A percentile compares a stretch with the other conserved stretches of the same genome.
These are phyloP conservation scores for Barbatosphaeria neglecta DNA, from an alignment of 495 filamentous ascomycete genomes.

Conservation along the genomic window DNA sequence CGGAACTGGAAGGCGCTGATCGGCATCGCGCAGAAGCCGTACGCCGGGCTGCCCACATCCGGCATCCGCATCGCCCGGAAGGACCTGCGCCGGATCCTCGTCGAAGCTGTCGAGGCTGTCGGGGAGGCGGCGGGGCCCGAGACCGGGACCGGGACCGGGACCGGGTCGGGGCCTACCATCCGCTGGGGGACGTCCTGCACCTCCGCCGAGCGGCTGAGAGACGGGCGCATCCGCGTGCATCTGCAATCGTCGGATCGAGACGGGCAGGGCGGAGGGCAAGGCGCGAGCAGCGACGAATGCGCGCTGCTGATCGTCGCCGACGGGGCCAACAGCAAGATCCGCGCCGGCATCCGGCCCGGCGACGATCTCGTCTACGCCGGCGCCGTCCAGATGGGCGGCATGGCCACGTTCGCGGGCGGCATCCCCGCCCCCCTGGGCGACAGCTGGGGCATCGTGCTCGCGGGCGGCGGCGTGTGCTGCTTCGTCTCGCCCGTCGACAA, in stretches of 20 bases:
- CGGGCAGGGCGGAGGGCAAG: neutral
- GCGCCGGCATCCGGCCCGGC: slow-evolving; percentile 18
- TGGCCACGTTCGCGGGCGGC: slow-evolving; percentile 10
- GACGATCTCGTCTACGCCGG: slow-evolving; percentile 22
- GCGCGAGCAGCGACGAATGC: slow-evolving; percentile 13
- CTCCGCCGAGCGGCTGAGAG: slow-evolving; percentile 2
- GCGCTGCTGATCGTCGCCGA: slow-evolving; percentile 27
- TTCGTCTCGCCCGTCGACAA: slow-evolving; percentile 24
- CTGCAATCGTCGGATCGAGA: too few relatives aligned
- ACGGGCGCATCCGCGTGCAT: slow-evolving; percentile 10
- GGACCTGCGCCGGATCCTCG: slow-evolving; percentile 7
- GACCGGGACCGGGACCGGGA: too few relatives aligned
- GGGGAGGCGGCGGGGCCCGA: too few relatives aligned
- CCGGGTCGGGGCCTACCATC: too few relatives aligned
- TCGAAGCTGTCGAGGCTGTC: slow-evolving; percentile 5
- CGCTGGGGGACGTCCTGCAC: slow-evolving; percentile 6
- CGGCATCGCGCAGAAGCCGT: slow-evolving; percentile 1
- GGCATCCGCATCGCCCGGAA: slow-evolving; percentile 4
- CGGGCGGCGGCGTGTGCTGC: slow-evolving; percentile 17
- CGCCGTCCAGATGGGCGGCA: slow-evolving; percentile 17
- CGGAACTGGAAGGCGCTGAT: slow-evolving; percentile 6
- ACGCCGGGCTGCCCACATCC: slow-evolving; percentile 3
- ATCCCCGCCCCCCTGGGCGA: slow-evolving; percentile 13
- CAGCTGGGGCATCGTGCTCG: slow-evolving; percentile 21
- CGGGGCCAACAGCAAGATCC: slow-evolving; percentile 27